Percentiles rank a stretch among this genome's conserved stretches.
These are phyloP conservation scores for Fusarium austroafricanum DNA, from an alignment of 2,329 filamentous ascomycete species.

Conservation along the genomic window DNA sequence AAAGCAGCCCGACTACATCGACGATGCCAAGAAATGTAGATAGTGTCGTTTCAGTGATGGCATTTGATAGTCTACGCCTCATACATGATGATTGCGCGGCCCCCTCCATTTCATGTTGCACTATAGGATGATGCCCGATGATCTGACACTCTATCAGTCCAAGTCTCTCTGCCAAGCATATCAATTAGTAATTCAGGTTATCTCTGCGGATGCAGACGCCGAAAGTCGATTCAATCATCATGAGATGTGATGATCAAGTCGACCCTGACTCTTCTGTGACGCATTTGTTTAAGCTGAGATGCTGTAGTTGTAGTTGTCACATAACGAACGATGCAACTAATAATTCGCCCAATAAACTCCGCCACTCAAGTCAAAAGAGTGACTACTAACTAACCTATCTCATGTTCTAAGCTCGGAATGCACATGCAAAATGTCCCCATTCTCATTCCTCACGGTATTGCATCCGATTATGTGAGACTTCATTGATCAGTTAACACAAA, in stretches of 20 bases:
- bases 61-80: slow-evolving; percentile 30
- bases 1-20: slow-evolving; percentile 16
- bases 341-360: background rate
- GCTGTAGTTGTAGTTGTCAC: background rate
- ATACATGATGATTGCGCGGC: slow-evolving; percentile 34
- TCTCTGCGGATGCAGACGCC: background rate
- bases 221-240: background rate
- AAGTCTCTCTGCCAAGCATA: background rate
- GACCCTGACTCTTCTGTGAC: background rate
- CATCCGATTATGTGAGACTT: slow-evolving; percentile 24
- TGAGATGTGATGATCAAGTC: background rate
- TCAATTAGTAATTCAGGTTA: background rate
- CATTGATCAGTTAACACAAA: background rate
- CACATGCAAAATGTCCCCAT: background rate
- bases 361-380: background rate
- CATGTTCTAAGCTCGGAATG: background rate
- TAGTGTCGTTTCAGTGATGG: slow-evolving; percentile 1
- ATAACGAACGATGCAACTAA: background rate
- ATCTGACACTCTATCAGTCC: background rate
- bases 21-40: slow-evolving; percentile 21
- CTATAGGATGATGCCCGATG: background rate
- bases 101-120: slow-evolving; percentile 17
- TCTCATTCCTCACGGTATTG: background rate
- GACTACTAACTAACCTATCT: background rate
- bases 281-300: background rate